A percentile compares a stretch with the other conserved stretches of the same genome.
Evolutionary conservation across 2,329 filamentous ascomycete species (phyloP).

Genomic region (Tolypocladium pustulatum): DNA sequence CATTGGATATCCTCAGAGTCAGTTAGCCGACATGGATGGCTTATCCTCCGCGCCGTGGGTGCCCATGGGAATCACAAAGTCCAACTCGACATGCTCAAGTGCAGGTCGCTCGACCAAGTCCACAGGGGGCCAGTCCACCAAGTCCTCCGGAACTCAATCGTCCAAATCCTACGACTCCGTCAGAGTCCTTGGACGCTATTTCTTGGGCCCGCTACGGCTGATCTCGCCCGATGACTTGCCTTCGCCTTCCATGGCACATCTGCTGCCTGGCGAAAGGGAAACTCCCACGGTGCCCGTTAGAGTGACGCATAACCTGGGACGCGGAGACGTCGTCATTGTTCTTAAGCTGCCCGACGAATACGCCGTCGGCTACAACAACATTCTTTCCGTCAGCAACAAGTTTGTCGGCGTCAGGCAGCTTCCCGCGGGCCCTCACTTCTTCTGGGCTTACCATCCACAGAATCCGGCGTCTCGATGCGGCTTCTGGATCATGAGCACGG

Average conservation of each 20-base stretch:
- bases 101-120: slow-evolving; percentile 15
- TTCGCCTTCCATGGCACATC: slow-evolving; percentile 12
- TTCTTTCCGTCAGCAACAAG: slow-evolving; percentile 34
- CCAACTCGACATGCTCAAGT: slow-evolving; percentile 19
- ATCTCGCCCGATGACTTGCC: slow-evolving; percentile 15
- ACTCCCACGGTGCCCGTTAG: slow-evolving; percentile 5
- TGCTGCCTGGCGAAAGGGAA: slow-evolving; percentile 1
- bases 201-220: slow-evolving; percentile 32
- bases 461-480: slow-evolving; percentile 40
- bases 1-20: too few relatives aligned
- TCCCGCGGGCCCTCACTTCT: slow-evolving; percentile 45
- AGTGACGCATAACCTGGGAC: slow-evolving; percentile 18
- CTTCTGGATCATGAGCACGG: slow-evolving; percentile 42
- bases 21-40: neutral
- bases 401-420: slow-evolving; percentile 46
- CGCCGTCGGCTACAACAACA: slow-evolving; percentile 42
- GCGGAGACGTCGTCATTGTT: slow-evolving; percentile 42
- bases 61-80: slow-evolving; percentile 20
- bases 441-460: slow-evolving; percentile 44
- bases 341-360: slow-evolving; percentile 39
- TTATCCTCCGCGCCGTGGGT: slow-evolving; percentile 6
- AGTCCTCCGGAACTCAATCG: slow-evolving; percentile 13
- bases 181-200: slow-evolving; percentile 26
- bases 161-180: slow-evolving; percentile 27
- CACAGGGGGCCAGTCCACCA: slow-evolving; percentile 15